These are phyloP conservation scores for Clavariopsis aquatica DNA, from an alignment of 495 filamentous ascomycete species.

Conservation along the genomic window DNA sequence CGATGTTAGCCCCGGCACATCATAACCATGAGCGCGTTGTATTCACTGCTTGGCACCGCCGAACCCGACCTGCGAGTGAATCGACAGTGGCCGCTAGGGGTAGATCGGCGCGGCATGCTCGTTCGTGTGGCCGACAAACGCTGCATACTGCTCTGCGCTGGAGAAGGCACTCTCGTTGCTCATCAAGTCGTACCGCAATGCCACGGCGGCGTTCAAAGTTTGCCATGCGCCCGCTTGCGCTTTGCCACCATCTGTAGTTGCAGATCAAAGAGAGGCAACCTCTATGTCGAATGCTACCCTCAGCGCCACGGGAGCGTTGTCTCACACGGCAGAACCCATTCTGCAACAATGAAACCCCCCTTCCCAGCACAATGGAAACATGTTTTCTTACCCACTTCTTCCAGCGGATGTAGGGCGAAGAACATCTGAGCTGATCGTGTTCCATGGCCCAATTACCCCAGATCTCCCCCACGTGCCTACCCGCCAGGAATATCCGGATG, in stretches of 20 bases:
- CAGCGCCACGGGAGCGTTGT: too few relatives aligned
- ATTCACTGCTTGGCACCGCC: not conserved
- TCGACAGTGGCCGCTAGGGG: not conserved
- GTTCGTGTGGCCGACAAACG: not conserved
- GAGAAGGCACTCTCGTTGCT: too few relatives aligned
- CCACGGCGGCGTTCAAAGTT: not conserved
- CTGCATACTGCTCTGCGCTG: too few relatives aligned
- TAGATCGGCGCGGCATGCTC: too few relatives aligned
- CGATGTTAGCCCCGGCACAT: not conserved
- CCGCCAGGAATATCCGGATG: conserved; percentile 1
- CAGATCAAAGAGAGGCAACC: not conserved
- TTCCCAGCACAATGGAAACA: not conserved
- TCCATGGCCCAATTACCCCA: not conserved
- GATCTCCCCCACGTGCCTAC: conserved; percentile 1
- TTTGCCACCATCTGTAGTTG: not conserved
- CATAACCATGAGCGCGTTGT: not conserved
- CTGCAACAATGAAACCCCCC: too few relatives aligned
- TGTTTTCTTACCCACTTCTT: not conserved
- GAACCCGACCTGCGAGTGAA: not conserved
- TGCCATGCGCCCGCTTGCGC: not conserved
- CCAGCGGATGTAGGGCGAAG: not conserved
- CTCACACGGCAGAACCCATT: too few relatives aligned
- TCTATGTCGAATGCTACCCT: too few relatives aligned
- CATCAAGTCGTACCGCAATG: not conserved
- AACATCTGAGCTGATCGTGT: not conserved